Evolutionary conservation across 1,139 yeast species (phyloP), one percentile per base, ranked within the genome.

Genomic region (Yamadazyma trypodendri): DNA sequence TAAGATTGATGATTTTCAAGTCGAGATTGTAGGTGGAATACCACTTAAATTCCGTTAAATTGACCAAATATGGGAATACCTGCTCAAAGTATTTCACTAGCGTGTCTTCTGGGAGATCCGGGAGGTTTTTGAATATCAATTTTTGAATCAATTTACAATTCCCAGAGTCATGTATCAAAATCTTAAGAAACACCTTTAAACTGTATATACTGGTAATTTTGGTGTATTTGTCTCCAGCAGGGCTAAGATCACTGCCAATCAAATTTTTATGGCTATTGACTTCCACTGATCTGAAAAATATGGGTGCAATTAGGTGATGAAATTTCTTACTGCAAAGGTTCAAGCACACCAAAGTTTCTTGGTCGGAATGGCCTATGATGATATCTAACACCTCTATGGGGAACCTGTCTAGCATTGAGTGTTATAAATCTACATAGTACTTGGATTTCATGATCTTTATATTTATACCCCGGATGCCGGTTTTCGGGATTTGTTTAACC

Each of bases 61-160:
- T 53, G 1, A 17, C 29, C 37, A 61, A 49, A 7, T 43, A 28
- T 1, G 61, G 61, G 27, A 60, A 43, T 6, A 50, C 42, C 3
- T 32, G 13, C n/a, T 41, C 30, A 12, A 61, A 44, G 22, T 45
- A 46, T 6, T 44, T 36, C n/a, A 48, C 31, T 14, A 60, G 38
- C 28, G 50, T 52, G 20, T 54, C 47, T 37, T 59, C 64, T 3
- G 63, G 60, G 12, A 61, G 43, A 47, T 61, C 67, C 10, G 67
- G 66, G 18, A 58, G 38, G 8, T 45, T 38, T 13, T 43, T 42
- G 32, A 56, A 50, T 9, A 50, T 40, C 17, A 58, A 38, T 3
- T 42, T 43, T 34, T 48, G 46, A 7, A 61, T 40, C 13, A 42
- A 44, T 7, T 23, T 32, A 25, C 58, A 51, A 29, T 42, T 45